Evolutionary conservation across 2,329 filamentous ascomycete genomes (phyloP), one percentile per base, ranked within the genome.

Genomic region (Pseudogymnoascus sp.): DNA sequence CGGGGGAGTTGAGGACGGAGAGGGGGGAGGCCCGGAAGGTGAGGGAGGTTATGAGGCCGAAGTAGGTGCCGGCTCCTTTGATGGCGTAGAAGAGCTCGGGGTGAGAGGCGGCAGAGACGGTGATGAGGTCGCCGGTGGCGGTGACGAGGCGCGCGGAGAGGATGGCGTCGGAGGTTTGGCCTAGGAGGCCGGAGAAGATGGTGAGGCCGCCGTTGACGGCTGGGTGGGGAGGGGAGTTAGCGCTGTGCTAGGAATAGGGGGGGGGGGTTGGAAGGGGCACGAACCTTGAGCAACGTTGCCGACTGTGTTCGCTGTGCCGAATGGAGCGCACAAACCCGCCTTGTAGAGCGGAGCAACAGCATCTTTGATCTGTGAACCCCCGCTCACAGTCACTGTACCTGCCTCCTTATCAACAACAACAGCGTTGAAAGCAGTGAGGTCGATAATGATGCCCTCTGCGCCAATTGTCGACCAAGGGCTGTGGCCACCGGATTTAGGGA

Each of bases 191-290:
- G 67, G 99, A 83, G 67, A 97, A 83, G 69, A 85, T 84, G 60
- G 92, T 83, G 36, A 85, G 88, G 75, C 93, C 95, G 54, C 84
- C 81, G 37, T 90, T 89, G 79, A 98, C 95, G 66, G 86, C 82
- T 79, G 93, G 98, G 70, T 84, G 79, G 62, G 77, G 71, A 23
- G 83, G 83, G 16, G 80, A 74, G 4, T 82, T 83, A 69, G 14
- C 7, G 16, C 31, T 31, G 7, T 54, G 23, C 23, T 54, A 73
- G 61, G n/a, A 74, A 60, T n/a, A 65, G 67, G 70, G 71, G 0
- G 68, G 66, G 1, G 72, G 3, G 21, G 73, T 71, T 28, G 70
- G 66, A 34, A 73, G 71, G 1, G 67, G 69, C 2, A 68, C 71
- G 62, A 65, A 71, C 23, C 72, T 70, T 72, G 73, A 0, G 69